A percentile compares a stretch with the other conserved stretches of the same genome.
Evolutionary conservation across 2,329 filamentous ascomycete species (phyloP).

Genomic region (Beauveria medogensis): DNA sequence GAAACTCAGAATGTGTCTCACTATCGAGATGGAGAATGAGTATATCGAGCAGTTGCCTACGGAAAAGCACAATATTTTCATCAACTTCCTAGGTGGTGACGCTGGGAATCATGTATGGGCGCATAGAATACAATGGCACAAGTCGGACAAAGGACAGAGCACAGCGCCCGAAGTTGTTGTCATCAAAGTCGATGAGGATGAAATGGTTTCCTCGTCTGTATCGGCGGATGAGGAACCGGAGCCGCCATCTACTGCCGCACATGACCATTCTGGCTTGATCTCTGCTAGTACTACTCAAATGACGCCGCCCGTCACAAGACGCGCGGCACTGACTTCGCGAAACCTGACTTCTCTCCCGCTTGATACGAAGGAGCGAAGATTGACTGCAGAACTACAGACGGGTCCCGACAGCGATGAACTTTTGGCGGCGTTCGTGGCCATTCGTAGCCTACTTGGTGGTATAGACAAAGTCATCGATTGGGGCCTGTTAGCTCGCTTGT

Average conservation of each 20-base stretch:
- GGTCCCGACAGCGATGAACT: constrained; percentile 25
- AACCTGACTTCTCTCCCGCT: neutral
- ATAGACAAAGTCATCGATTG: constrained; percentile 52
- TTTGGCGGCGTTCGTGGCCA: constrained; percentile 49
- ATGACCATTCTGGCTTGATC: too few species aligned
- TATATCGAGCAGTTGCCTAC: neutral
- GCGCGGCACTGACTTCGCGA: neutral
- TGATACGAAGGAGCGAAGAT: neutral
- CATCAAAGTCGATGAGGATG: neutral
- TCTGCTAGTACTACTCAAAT: neutral
- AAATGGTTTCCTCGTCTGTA: neutral
- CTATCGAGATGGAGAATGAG: neutral
- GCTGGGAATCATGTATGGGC: neutral
- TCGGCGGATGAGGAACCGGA: neutral
- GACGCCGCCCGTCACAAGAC: neutral
- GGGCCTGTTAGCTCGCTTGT: constrained; percentile 48
- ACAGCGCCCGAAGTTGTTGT: neutral
- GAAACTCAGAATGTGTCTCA: neutral
- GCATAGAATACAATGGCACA: neutral
- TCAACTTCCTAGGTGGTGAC: constrained; percentile 3
- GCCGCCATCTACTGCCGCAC: neutral
- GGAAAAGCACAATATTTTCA: neutral
- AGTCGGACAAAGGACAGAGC: neutral
- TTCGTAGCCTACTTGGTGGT: constrained; percentile 52
- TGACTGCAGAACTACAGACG: constrained; percentile 13